Evolutionary conservation across 805 yeast species (phyloP), one percentile per base, ranked within the genome.

Genomic region (Candida railenensis): DNA sequence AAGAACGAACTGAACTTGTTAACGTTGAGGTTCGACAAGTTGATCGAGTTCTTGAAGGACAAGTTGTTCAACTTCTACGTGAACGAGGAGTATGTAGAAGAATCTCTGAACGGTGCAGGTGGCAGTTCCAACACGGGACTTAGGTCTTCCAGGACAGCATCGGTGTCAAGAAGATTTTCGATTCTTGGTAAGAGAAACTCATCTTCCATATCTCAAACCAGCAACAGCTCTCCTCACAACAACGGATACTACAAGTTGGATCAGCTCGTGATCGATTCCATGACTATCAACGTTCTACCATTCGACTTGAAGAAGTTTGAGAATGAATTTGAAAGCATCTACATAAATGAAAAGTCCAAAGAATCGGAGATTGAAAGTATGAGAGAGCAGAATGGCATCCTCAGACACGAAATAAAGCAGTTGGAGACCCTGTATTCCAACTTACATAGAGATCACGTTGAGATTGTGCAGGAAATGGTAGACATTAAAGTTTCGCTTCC

Each of bases 381-480:
- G 42, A 74, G 84, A 48, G 65, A 79, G 3, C 73, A 81, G 43
- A 92, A 92, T 63, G 88, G 89, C 11, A 80, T 81, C 51, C 69
- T 92, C 46, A 78, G 89, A 20, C 78, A 81, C 52, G 89, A 88
- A 52, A 83, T 89, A 44, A 77, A 87, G 57, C 77, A 81, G 48
- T 72, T 90, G 34, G 96, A 89, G 63, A 73, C 82, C 15, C 78
- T 84, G 19, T 83, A 83, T 57, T 80, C 85, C 2, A 69, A 80
- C 1, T 69, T 92, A 48, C 89, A 88, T 59, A 74, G 80, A 49
- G 97, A 91, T 58, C 97, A 94, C 63, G 80, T 90, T 22, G 86
- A 81, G 45, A 80, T 90, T 34, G 96, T 96, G 3, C 92, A 91
- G 65, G 89, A 83, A 53, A 81, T 94, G 83, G 89, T 92, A 30